phyloP scores from a whole-genome alignment of 257 asterid species.

The Ocimum tenuiflorum region DNA sequence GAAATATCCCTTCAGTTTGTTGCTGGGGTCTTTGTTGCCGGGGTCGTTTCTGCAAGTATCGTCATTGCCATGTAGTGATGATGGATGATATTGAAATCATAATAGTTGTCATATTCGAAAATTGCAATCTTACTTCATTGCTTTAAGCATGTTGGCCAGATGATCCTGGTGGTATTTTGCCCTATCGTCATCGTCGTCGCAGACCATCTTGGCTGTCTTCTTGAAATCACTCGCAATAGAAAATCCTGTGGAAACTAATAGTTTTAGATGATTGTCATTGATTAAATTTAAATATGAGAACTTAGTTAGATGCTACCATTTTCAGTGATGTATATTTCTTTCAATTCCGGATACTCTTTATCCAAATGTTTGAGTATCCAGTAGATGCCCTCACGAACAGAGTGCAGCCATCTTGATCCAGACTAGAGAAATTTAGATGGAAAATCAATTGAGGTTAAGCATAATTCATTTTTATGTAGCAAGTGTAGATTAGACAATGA shows the following conservation, averaged over 20 bases:
- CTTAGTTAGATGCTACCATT: conserved; percentile 3
- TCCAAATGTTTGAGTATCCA: background rate
- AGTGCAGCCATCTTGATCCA: conserved; percentile 4
- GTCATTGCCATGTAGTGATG: background rate
- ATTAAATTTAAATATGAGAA: background rate
- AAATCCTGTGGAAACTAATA: background rate
- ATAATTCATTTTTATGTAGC: no score
- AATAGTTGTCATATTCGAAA: background rate
- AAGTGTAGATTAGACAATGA: no score
- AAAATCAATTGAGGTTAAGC: no score
- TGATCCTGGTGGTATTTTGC: conserved; percentile 16
- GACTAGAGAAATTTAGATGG: background rate
- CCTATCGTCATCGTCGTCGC: background rate
- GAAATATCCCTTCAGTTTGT: conserved; percentile 25
- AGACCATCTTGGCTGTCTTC: conserved; percentile 11
- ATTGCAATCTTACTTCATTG: conserved; percentile 9
- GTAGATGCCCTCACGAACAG: conserved; percentile 12
- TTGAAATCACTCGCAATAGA: background rate
- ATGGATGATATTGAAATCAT: no score
- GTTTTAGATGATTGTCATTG: background rate
- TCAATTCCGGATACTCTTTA: background rate
- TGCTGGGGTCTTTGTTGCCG: no score
- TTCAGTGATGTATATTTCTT: conserved; percentile 16
- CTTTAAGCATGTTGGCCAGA: conserved; percentile 11
- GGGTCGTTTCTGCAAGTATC: background rate